phyloP scores from a whole-genome alignment of 257 asterid species.

The Salvia splendens region DNA sequence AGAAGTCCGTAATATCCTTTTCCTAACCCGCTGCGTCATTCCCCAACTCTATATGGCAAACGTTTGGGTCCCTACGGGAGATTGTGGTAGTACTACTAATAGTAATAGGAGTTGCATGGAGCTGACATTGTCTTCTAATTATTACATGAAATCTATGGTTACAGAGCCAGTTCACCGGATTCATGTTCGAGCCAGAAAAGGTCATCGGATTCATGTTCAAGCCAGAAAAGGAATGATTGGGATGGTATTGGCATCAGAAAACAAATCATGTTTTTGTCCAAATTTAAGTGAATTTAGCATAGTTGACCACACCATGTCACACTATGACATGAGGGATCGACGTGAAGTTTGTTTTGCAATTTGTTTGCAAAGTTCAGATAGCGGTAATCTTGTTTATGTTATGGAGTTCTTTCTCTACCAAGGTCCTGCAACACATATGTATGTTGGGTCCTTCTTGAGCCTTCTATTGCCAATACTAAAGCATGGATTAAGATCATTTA shows the following conservation, averaged over 20 bases:
- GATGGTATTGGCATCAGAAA: not conserved
- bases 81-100: not conserved
- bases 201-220: no score
- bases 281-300: conserved; percentile 10
- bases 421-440: no score
- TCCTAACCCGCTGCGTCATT: not conserved
- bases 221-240: not conserved
- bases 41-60: not conserved
- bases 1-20: not conserved
- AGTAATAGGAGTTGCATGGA: not conserved
- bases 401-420: not conserved
- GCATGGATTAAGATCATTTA: no score
- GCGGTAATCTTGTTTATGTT: not conserved
- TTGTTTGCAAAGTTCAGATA: conserved; percentile 21
- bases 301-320: not conserved
- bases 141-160: no score
- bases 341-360: conserved; percentile 1
- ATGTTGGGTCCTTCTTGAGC: no score
- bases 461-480: no score
- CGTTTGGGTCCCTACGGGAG: conserved; percentile 2
- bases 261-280: not conserved
- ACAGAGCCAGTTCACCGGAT: not conserved
- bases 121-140: not conserved
- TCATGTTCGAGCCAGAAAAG: not conserved
- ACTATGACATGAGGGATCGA: no score